A percentile compares a stretch with the other conserved stretches of the same genome.
Evolutionary conservation across 2,329 filamentous ascomycete genomes (phyloP).

Genomic region (Fusarium torulosum): DNA sequence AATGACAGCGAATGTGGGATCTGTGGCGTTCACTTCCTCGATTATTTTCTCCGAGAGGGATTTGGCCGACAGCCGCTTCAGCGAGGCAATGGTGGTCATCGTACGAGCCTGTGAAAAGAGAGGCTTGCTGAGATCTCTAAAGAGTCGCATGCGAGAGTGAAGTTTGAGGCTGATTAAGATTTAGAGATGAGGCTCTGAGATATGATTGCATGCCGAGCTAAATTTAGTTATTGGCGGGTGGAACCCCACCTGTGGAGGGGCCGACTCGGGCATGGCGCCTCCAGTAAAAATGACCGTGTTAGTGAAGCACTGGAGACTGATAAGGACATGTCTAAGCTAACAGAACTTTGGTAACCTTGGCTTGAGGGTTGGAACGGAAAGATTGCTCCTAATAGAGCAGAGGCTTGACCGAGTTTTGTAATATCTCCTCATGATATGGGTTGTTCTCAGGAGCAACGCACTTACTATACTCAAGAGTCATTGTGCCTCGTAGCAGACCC

Average conservation of each 20-base stretch:
- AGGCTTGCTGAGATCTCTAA: conserved; percentile 14
- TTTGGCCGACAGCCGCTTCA: conserved; percentile 76
- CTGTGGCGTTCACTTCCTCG: conserved; percentile 56
- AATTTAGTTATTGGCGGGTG: conserved; percentile 3
- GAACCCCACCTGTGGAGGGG: conserved; percentile 7
- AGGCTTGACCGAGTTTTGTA: too few species aligned
- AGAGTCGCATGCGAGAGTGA: conserved; percentile 28
- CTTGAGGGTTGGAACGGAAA: too few species aligned
- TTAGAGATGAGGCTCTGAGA: conserved; percentile 18
- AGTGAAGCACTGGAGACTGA: too few species aligned
- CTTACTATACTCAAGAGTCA: too few species aligned
- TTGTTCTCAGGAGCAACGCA: too few species aligned
- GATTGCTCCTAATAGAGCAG: too few species aligned
- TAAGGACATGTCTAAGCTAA: too few species aligned
- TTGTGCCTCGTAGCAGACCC: too few species aligned
- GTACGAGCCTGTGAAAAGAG: conserved; percentile 32
- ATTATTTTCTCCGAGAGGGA: conserved; percentile 76
- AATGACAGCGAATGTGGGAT: conserved; percentile 75
- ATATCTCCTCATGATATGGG: too few species aligned
- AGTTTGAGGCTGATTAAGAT: conserved; percentile 5
- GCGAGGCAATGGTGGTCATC: conserved; percentile 69
- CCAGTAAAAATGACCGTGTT: too few species aligned
- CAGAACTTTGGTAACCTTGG: too few species aligned
- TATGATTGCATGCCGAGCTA: conserved; percentile 13
- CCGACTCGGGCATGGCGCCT: not conserved